Percentiles rank a stretch among this genome's conserved stretches.
Conservation (phyloP, 257 asterid species). For the Petrea volubilis region DNA sequence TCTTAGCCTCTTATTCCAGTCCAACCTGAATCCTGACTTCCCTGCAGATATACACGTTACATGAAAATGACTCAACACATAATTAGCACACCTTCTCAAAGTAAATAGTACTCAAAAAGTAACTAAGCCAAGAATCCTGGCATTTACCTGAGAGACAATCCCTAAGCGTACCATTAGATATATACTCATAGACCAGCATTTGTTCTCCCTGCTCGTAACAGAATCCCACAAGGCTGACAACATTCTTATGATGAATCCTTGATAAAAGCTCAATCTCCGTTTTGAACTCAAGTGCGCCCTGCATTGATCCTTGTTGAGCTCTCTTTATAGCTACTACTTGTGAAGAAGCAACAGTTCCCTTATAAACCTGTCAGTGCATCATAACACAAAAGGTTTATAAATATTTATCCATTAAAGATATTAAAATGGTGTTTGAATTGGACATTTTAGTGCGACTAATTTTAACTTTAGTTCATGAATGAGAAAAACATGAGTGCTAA, state of each 20-base stretch:
- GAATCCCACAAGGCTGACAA: constrained; percentile 88
- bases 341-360: constrained; percentile 54
- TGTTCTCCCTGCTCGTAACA: constrained; percentile 95
- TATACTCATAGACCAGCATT: constrained; percentile 83
- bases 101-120: not conserved
- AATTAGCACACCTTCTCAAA: not conserved
- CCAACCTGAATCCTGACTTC: constrained; percentile 51
- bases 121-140: not conserved
- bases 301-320: constrained; percentile 94
- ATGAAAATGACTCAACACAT: not conserved
- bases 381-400: constrained; percentile 1
- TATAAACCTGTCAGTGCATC: constrained; percentile 60
- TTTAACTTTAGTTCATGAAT: not conserved
- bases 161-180: constrained; percentile 77
- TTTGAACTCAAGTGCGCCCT: constrained; percentile 81
- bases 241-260: constrained; percentile 87
- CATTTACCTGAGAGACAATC: constrained; percentile 70
- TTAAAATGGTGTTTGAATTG: not conserved
- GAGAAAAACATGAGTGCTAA: not conserved
- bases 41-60: constrained; percentile 33
- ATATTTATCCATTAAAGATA: not conserved
- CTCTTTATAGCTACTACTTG: constrained; percentile 83
- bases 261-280: constrained; percentile 93
- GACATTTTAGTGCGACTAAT: not conserved
- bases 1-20: constrained; percentile 68